phyloP scores from a whole-genome alignment of 345 rosid species.

The Excoecaria cochinchinensis region DNA sequence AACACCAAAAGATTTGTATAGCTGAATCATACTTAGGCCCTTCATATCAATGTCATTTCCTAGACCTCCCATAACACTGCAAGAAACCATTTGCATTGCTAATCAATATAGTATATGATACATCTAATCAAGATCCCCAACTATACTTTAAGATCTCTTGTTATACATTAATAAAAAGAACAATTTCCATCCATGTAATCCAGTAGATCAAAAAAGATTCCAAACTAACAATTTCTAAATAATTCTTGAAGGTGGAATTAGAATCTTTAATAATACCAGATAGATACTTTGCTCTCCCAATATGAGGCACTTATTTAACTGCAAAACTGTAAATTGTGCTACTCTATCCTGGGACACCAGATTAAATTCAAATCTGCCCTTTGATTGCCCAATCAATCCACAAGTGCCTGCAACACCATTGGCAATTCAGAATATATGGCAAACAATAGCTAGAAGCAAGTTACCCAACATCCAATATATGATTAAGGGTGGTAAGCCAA shows the following conservation, averaged over 20 bases:
- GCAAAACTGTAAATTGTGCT: conserved; percentile 33
- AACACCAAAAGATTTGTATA: conserved; percentile 11
- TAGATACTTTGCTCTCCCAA: conserved; percentile 18
- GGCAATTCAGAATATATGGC: conserved; percentile 35
- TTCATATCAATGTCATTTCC: conserved; percentile 21
- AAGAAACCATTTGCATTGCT: conserved; percentile 9
- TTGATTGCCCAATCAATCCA: conserved; percentile 38
- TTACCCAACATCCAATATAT: conserved; percentile 31
- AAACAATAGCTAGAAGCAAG: conserved; percentile 27
- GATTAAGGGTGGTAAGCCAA: conserved; percentile 7
- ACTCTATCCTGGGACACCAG: conserved; percentile 25
- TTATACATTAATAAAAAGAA: not conserved
- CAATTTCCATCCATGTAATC: conserved; percentile 12
- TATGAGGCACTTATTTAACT: conserved; percentile 23
- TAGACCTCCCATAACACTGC: conserved; percentile 14
- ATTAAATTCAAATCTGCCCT: conserved; percentile 40
- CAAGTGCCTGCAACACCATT: conserved; percentile 50
- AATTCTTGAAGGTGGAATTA: conserved; percentile 24
- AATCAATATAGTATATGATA: not conserved
- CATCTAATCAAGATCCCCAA: not conserved
- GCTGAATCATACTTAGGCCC: not conserved
- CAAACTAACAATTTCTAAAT: conserved; percentile 20
- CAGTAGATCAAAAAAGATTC: conserved; percentile 11
- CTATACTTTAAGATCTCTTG: not conserved
- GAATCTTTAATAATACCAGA: conserved; percentile 24